Evolutionary conservation across 1,284 basidiomycete genomes (phyloP), one percentile per base, ranked within the genome.

Genomic region (Abortiporus biennis): DNA sequence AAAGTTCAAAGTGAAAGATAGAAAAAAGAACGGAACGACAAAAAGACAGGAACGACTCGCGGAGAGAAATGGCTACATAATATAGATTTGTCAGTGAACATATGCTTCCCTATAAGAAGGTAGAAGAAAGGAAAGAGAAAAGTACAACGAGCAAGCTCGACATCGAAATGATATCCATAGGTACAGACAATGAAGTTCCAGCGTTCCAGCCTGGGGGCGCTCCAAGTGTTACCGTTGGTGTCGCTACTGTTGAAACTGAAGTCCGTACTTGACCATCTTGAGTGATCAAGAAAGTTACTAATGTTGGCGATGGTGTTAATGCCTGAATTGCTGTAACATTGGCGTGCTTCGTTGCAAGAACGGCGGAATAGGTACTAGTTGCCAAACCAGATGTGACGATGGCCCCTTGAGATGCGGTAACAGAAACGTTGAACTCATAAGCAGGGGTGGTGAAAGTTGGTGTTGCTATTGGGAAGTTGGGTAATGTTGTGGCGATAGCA

Each of bases 351-450:
- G 50, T 42, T 53, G 53, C 68, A 58, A 65, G 73, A 48, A 85
- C 64, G 0, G 85, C 66, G 19, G 59, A 65, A 54, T 89, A 89
- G 2, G 83, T 85, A 57, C 74, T 78, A 1, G 76, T 78, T 9
- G 76, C 85, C 20, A 87, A 74, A 23, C 73, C 82, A 16, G 75
- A 69, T 3, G 63, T 48, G 2, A 77, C 72, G 33, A 82, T 66
- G 37, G 72, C 71, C 6, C 80, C 78, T 24, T 68, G 61, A 15
- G 64, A 54, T 9, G 72, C 80, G 31, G 69, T 51, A 36, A 83
- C 61, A 3, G 86, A 81, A 0, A 83, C 74, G 51, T 85, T 85
- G 61, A 91, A 85, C 8, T 71, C 59, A 58, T 91, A 93, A 0
- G 76, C 47, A 0, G 84, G 80, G 0, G 80, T 80, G 3, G 76